A percentile compares a stretch with the other conserved stretches of the same genome.
These are phyloP conservation scores for Backusella liffmaniae DNA, from an alignment of 192 early-diverging fungal genomes.

Conservation along the genomic window DNA sequence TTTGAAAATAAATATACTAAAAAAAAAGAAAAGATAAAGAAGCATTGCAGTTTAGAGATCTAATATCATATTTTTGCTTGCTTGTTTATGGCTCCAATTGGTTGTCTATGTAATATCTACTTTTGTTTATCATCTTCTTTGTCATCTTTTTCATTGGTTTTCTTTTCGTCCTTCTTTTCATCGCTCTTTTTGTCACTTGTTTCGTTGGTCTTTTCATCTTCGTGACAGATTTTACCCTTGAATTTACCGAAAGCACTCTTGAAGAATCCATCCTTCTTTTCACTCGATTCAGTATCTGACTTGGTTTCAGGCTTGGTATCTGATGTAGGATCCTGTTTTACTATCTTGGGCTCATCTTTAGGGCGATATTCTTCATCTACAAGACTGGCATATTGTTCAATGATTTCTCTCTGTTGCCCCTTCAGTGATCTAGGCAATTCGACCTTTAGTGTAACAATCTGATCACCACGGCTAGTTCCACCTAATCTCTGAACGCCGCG, in stretches of 20 bases:
- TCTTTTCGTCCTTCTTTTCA: slow-evolving; percentile 19
- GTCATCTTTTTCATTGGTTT: not conserved
- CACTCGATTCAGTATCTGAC: slow-evolving; percentile 14
- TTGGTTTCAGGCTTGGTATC: slow-evolving; percentile 26
- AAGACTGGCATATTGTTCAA: slow-evolving; percentile 59
- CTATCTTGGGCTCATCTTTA: not conserved
- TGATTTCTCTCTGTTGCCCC: slow-evolving; percentile 52
- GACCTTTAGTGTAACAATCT: slow-evolving; percentile 87
- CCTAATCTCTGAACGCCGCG: slow-evolving; percentile 73
- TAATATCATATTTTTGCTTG: not conserved
- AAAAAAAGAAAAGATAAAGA: not conserved
- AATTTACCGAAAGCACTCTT: slow-evolving; percentile 59
- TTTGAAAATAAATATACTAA: not conserved
- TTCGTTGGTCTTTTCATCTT: slow-evolving; percentile 36
- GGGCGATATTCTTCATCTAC: slow-evolving; percentile 37
- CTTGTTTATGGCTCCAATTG: not conserved
- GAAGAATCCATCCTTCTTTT: slow-evolving; percentile 50
- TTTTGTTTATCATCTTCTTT: not conserved
- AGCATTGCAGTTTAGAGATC: not conserved
- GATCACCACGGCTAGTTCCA: slow-evolving; percentile 72
- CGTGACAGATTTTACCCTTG: slow-evolving; percentile 51
- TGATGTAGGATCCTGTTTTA: slow-evolving; percentile 13
- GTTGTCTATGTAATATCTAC: not conserved
- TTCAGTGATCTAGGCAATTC: slow-evolving; percentile 67
- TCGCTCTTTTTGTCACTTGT: slow-evolving; percentile 11